A percentile compares a stretch with the other conserved stretches of the same genome.
Evolutionary conservation across 2,329 filamentous ascomycete genomes (phyloP).

Genomic region (Pseudocercospora cruenta): DNA sequence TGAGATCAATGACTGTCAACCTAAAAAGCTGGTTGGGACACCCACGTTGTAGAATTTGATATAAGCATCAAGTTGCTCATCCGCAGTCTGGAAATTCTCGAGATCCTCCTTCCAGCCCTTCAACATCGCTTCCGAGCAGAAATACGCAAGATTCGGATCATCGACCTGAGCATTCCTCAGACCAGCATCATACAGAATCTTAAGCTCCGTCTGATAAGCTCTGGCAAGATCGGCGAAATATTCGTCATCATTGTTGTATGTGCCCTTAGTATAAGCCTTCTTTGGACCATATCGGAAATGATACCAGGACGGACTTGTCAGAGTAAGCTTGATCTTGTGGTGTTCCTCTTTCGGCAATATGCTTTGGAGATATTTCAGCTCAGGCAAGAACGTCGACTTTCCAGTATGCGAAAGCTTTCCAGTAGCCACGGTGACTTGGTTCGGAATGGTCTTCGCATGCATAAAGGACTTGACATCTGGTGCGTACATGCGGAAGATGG

Average conservation of each 20-base stretch:
- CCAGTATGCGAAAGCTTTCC: conserved; percentile 62
- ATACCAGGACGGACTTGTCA: conserved; percentile 51
- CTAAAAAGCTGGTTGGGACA: no score
- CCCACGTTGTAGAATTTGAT: conserved; percentile 72
- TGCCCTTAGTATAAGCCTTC: conserved; percentile 49
- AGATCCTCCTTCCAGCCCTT: conserved; percentile 69
- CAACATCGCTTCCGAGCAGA: conserved; percentile 73
- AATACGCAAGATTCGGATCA: conserved; percentile 59
- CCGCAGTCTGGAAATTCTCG: conserved; percentile 68
- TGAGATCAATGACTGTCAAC: neutral
- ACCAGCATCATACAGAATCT: conserved; percentile 50
- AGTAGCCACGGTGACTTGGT: conserved; percentile 60
- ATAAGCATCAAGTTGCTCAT: conserved; percentile 74
- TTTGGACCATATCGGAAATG: conserved; percentile 66
- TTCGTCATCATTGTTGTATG: conserved; percentile 51
- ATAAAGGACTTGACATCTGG: conserved; percentile 66
- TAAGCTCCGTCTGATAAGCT: conserved; percentile 52
- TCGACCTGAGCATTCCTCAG: conserved; percentile 55
- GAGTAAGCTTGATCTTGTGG: conserved; percentile 60
- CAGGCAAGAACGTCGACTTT: conserved; percentile 58
- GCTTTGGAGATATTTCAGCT: conserved; percentile 64
- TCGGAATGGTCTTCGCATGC: conserved; percentile 60
- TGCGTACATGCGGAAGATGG: conserved; percentile 62
- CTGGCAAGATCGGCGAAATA: conserved; percentile 53
- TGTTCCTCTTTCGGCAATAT: conserved; percentile 63